phyloP scores from a whole-genome alignment of 768 basidiomycete species.

The Coprinopsis sp. region DNA sequence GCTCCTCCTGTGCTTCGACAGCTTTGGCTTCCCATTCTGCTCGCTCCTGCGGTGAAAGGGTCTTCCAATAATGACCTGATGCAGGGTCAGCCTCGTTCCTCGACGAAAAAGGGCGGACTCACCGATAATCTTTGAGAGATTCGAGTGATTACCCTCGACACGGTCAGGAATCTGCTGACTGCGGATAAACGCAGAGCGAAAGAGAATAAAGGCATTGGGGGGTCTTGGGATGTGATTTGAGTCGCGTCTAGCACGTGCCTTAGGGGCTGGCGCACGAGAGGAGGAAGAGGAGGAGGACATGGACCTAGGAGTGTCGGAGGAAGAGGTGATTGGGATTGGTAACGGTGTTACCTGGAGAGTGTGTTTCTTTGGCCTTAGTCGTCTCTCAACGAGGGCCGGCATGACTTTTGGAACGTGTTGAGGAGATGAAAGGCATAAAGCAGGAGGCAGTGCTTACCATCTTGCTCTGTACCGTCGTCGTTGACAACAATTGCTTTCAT shows the following conservation, averaged over 20 bases:
- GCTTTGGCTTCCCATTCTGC: slow-evolving; percentile 77
- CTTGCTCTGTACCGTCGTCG: too few species aligned
- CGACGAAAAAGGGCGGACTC: slow-evolving; percentile 16
- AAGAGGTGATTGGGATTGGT: slow-evolving; percentile 25
- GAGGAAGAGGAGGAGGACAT: too few species aligned
- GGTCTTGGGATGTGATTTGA: slow-evolving; percentile 77
- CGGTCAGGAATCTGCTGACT: slow-evolving; percentile 69
- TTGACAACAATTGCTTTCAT: too few species aligned
- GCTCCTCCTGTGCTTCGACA: slow-evolving; percentile 64
- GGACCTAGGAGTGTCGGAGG: slow-evolving; percentile 16
- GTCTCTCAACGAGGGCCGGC: slow-evolving; percentile 52
- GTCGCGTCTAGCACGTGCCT: slow-evolving; percentile 48
- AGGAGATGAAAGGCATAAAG: too few species aligned
- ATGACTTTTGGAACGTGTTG: slow-evolving; percentile 40
- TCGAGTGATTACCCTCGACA: slow-evolving; percentile 78
- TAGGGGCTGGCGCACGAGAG: too few species aligned
- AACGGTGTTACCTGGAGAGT: slow-evolving; percentile 28
- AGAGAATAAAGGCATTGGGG: slow-evolving; percentile 84
- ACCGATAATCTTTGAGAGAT: slow-evolving; percentile 81
- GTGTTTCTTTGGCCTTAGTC: slow-evolving; percentile 47
- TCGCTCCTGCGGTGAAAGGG: slow-evolving; percentile 60
- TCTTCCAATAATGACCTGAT: slow-evolving; percentile 70
- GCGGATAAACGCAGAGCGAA: slow-evolving; percentile 73
- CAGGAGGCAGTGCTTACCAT: too few species aligned
- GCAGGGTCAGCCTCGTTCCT: background rate